These are phyloP conservation scores for Coemansia sp. DNA, from an alignment of 192 early-diverging fungal species.

Conservation along the genomic window DNA sequence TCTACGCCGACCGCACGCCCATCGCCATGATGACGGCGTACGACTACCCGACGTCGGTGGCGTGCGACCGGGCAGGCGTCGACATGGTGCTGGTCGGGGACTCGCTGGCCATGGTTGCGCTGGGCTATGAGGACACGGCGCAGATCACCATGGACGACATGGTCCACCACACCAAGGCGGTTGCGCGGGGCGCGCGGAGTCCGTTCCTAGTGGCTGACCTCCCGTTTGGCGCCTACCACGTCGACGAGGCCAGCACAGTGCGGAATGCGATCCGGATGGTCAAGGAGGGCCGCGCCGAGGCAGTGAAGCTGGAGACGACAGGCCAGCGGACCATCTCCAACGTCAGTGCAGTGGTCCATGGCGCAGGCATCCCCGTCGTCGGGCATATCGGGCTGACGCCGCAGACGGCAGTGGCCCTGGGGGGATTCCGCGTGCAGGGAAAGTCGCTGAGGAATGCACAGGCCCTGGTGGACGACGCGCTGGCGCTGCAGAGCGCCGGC, in stretches of 20 bases:
- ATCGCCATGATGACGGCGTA: conserved; percentile 95
- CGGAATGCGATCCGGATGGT: conserved; percentile 72
- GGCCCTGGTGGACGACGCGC: conserved; percentile 74
- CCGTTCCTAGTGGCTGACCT: conserved; percentile 86
- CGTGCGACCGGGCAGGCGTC: conserved; percentile 75
- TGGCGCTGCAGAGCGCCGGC: conserved; percentile 86
- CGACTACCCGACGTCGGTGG: conserved; percentile 87
- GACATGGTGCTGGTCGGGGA: conserved; percentile 93
- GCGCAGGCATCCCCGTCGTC: conserved; percentile 88
- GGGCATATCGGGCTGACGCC: conserved; percentile 96
- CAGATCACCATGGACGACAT: conserved; percentile 90
- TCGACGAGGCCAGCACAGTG: conserved; percentile 66
- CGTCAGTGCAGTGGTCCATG: conserved; percentile 64
- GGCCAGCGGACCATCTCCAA: conserved; percentile 79
- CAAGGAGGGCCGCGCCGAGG: conserved; percentile 87
- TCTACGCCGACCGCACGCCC: conserved; percentile 66
- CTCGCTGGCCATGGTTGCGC: conserved; percentile 92
- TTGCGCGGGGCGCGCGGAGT: conserved; percentile 69
- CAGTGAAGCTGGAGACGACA: conserved; percentile 89
- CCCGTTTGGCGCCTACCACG: conserved; percentile 91
- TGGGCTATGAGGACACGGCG: conserved; percentile 83
- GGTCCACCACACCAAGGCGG: conserved; percentile 90
- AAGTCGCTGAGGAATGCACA: conserved; percentile 75
- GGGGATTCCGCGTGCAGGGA: conserved; percentile 90
- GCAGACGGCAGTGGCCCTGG: conserved; percentile 78